These are phyloP conservation scores for Ceratocystiopsis sp. DNA, from an alignment of 2,329 filamentous ascomycete species.

Conservation along the genomic window DNA sequence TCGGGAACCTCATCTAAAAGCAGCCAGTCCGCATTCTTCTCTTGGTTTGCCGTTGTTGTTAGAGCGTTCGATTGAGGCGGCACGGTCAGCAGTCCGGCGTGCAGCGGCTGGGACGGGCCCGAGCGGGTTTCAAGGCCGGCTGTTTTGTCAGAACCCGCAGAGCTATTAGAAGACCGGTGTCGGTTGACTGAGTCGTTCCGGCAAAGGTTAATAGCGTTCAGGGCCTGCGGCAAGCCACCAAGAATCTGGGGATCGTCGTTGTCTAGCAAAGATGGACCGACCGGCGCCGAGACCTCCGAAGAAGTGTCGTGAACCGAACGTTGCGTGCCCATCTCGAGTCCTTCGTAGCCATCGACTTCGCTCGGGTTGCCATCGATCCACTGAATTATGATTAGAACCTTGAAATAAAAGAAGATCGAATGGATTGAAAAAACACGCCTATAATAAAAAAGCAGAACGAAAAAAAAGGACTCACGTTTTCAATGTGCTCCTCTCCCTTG, in stretches of 20 bases:
- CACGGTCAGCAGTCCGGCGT: no score
- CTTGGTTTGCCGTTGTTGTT: no score
- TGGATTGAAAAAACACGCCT: not conserved
- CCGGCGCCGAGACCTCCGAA: constrained; percentile 1
- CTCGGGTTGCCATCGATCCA: constrained; percentile 10
- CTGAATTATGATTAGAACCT: not conserved
- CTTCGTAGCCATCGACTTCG: constrained; percentile 6
- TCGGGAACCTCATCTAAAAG: no score
- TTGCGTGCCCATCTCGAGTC: constrained; percentile 1
- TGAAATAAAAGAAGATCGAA: not conserved
- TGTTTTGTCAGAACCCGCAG: not conserved
- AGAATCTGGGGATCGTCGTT: not conserved
- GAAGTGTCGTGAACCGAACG: not conserved
- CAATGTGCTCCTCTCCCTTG: no score
- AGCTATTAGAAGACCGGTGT: not conserved
- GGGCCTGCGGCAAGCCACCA: constrained; percentile 4
- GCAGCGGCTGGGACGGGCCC: no score
- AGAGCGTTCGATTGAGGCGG: no score
- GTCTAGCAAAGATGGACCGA: no score
- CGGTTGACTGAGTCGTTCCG: not conserved
- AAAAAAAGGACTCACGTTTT: not conserved
- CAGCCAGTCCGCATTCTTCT: no score
- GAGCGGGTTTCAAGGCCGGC: no score
- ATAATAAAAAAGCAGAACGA: not conserved
- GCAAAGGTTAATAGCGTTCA: constrained; percentile 7